Evolutionary conservation across 2,329 filamentous ascomycete species (phyloP), one percentile per base, ranked within the genome.

Genomic region (Ustulina deusta): DNA sequence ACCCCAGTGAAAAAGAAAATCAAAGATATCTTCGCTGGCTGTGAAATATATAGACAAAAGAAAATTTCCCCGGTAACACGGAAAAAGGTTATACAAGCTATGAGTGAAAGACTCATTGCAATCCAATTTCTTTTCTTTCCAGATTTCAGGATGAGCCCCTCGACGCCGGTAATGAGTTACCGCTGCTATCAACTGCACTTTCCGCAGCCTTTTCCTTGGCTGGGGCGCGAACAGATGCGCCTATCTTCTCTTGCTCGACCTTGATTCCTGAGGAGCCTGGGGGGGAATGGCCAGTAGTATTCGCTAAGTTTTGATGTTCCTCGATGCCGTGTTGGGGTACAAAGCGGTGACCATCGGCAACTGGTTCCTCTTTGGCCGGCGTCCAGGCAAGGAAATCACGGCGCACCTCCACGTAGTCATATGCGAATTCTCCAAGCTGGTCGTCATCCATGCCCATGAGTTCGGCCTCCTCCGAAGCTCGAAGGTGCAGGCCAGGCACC

Each of bases 331-430:
- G 91, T 76, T 91, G 89, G 17, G 92, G 90, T 61, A 91, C 82
- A 63, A 86, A 79, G 36, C 85, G 81, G 75, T 87, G 84, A 68
- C 89, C 87, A 69, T 86, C 82, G 65, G 84, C 80, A 57, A 85
- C 84, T 29, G 89, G 90, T 73, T 92, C 89, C 69, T 83, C 85
- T 76, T 90, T 90, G 38, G 91, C 89, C 0, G 93, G 93, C 34
- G 91, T 94, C 93, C 93, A 96, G 66, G 93, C 93, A 44, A 96
- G 88, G 84, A 94, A 96, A 81, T 96, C 93, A 76, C 93, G 89
- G 77, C 93, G 91, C 66, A 95, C 92, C 85, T 96, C 93, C 72
- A 96, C 93, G 79, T 95, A 96, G 79, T 96, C 93, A 84, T 95
- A 95, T 13, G 92, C 93, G 78, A 95, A 96, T 81, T 96, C 93